A percentile compares a stretch with the other conserved stretches of the same genome.
phyloP scores from a whole-genome alignment of 192 early-diverging fungal genomes.

The Entomortierella lignicola region DNA sequence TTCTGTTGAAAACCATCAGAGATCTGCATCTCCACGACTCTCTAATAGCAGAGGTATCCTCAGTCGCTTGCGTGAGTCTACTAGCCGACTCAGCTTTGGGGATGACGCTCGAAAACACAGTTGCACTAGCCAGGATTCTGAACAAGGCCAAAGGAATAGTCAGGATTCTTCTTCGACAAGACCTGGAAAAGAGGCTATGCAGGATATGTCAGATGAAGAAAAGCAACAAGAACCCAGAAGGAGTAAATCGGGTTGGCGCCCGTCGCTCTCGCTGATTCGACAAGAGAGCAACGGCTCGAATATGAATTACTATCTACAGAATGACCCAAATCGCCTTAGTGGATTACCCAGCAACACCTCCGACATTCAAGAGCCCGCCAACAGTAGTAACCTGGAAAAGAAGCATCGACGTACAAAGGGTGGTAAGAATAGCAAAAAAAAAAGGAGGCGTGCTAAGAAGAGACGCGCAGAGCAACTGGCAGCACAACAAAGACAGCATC shows the following conservation, averaged over 20 bases:
- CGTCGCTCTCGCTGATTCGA: slow-evolving; percentile 39
- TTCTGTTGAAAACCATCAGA: background rate
- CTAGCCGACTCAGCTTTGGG: slow-evolving; percentile 37
- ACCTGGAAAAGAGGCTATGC: slow-evolving; percentile 33
- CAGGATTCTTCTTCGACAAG: slow-evolving; percentile 25
- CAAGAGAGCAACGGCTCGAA: slow-evolving; percentile 36
- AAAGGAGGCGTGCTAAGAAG: slow-evolving; percentile 17
- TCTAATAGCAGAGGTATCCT: slow-evolving; percentile 36
- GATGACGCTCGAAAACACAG: slow-evolving; percentile 15
- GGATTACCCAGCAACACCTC: background rate
- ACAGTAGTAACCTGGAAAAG: slow-evolving; percentile 8
- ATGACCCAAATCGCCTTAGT: slow-evolving; percentile 29
- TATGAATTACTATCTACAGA: slow-evolving; percentile 25
- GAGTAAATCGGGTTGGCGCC: slow-evolving; percentile 41
- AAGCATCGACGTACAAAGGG: background rate
- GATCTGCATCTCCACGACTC: slow-evolving; percentile 12
- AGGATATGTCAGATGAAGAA: slow-evolving; percentile 36
- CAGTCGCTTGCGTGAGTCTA: slow-evolving; percentile 24
- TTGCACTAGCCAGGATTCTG: slow-evolving; percentile 21
- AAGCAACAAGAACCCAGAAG: slow-evolving; percentile 29
- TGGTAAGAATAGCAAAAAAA: slow-evolving; percentile 25
- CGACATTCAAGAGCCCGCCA: background rate
- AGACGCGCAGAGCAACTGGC: slow-evolving; percentile 12
- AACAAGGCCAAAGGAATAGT: slow-evolving; percentile 10
- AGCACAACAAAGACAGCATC: slow-evolving; percentile 27